These are phyloP conservation scores for Trametes versicolor DNA, from an alignment of 1,284 basidiomycete species.

Conservation along the genomic window DNA sequence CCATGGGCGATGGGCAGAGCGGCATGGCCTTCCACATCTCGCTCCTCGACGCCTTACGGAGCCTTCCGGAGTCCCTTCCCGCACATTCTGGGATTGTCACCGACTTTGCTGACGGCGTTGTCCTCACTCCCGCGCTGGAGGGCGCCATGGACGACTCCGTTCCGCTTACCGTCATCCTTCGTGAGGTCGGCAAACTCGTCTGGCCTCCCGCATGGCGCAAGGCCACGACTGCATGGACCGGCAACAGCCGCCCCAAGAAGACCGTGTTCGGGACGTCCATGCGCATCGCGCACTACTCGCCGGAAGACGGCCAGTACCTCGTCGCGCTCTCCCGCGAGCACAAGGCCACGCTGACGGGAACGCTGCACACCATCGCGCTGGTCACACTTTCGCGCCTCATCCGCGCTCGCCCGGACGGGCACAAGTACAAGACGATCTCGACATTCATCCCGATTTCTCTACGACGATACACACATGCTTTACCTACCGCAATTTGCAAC, in stretches of 20 bases:
- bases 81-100: conserved; percentile 23
- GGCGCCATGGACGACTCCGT: conserved; percentile 43
- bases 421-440: conserved; percentile 41
- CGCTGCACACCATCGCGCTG: conserved; percentile 44
- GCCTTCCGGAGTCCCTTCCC: conserved; percentile 4
- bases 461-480: conserved; percentile 43
- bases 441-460: conserved; percentile 48
- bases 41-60: conserved; percentile 46
- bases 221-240: conserved; percentile 48
- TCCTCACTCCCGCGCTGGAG: conserved; percentile 46
- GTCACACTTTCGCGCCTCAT: conserved; percentile 45
- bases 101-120: conserved; percentile 30
- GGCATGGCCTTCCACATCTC: conserved; percentile 50
- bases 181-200: conserved; percentile 39
- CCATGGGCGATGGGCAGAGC: conserved; percentile 53
- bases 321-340: conserved; percentile 44
- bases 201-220: conserved; percentile 43
- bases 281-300: conserved; percentile 42
- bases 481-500: conserved; percentile 47
- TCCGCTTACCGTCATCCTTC: conserved; percentile 41
- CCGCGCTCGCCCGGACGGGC: conserved; percentile 35
- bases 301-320: conserved; percentile 39
- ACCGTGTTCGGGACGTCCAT: conserved; percentile 33
- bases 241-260: conserved; percentile 36
- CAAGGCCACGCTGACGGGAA: conserved; percentile 48